Evolutionary conservation across 2,329 filamentous ascomycete species (phyloP).

Genomic region (Monosporascus sp.): DNA sequence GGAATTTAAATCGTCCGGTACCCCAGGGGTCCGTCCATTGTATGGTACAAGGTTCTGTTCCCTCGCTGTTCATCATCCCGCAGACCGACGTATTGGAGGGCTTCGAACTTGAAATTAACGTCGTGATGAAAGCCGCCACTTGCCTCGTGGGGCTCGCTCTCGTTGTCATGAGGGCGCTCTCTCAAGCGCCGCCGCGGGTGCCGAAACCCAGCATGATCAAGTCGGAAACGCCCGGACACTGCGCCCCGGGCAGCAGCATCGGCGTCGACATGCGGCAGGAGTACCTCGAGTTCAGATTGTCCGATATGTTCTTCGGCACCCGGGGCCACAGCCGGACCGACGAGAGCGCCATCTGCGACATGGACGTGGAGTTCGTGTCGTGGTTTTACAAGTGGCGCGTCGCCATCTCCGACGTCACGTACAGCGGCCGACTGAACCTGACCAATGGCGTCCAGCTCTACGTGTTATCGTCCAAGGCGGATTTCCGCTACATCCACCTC

Average conservation of each 20-base stretch:
- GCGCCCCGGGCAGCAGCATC: conserved; percentile 9
- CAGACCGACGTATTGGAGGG: not conserved
- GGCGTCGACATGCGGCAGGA: conserved; percentile 9
- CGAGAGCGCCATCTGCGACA: conserved; percentile 7
- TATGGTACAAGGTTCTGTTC: not conserved
- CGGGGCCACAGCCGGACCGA: conserved; percentile 11
- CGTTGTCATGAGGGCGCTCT: not conserved
- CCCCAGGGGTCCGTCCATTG: not conserved
- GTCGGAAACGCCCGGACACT: conserved; percentile 7
- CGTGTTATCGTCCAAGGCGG: conserved; percentile 4
- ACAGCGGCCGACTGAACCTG: conserved; percentile 9
- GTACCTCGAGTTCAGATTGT: conserved; percentile 5
- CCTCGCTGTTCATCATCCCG: not conserved
- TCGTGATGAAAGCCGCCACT: not conserved
- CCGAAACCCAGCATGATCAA: conserved; percentile 6
- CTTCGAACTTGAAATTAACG: not conserved
- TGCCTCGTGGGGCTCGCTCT: not conserved
- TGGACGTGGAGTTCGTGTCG: conserved; percentile 9
- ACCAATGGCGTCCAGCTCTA: conserved; percentile 10
- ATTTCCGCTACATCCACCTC: conserved; percentile 10
- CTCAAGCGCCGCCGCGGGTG: conserved; percentile 8
- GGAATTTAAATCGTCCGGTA: not conserved
- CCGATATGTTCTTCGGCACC: conserved; percentile 4
- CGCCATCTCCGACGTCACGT: conserved; percentile 8
- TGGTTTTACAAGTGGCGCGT: conserved; percentile 14